Conservation (phyloP, 768 basidiomycete species). For the Albatrellus ellisii region DNA sequence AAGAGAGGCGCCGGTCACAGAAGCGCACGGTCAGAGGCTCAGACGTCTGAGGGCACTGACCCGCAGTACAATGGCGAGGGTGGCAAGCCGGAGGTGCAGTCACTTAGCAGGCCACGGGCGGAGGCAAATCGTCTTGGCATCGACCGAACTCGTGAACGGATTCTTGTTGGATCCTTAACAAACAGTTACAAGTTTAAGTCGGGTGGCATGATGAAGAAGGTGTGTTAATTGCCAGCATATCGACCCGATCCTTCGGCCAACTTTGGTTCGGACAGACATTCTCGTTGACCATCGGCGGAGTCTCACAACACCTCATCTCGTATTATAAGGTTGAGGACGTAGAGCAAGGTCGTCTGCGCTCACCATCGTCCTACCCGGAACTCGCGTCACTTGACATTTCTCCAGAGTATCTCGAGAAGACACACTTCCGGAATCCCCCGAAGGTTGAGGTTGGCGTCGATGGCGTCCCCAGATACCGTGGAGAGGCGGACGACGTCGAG, state of each 20-base stretch:
- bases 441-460: conserved; percentile 79
- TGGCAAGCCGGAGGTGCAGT: conserved; percentile 21
- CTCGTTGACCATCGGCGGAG: conserved; percentile 74
- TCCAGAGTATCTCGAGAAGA: conserved; percentile 79
- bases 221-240: conserved; percentile 22
- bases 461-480: conserved; percentile 70
- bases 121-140: conserved; percentile 34
- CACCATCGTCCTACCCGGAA: conserved; percentile 82
- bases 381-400: conserved; percentile 78
- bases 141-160: conserved; percentile 68
- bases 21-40: conserved; percentile 32
- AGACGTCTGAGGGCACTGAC: conserved; percentile 25
- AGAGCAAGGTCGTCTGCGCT: conserved; percentile 72
- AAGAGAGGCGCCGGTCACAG: conserved; percentile 61
- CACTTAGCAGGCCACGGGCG: conserved; percentile 53
- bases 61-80: conserved; percentile 2
- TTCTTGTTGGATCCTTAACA: conserved; percentile 80
- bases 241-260: not conserved
- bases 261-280: conserved; percentile 76
- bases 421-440: conserved; percentile 84
- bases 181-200: conserved; percentile 89
- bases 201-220: conserved; percentile 96
- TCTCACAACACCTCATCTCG: conserved; percentile 85
- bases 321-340: conserved; percentile 94
- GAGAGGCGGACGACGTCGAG: conserved; percentile 60